A percentile compares a stretch with the other conserved stretches of the same genome.
Evolutionary conservation across 2,329 filamentous ascomycete species (phyloP).

Genomic region (Arachnopeziza araneosa): DNA sequence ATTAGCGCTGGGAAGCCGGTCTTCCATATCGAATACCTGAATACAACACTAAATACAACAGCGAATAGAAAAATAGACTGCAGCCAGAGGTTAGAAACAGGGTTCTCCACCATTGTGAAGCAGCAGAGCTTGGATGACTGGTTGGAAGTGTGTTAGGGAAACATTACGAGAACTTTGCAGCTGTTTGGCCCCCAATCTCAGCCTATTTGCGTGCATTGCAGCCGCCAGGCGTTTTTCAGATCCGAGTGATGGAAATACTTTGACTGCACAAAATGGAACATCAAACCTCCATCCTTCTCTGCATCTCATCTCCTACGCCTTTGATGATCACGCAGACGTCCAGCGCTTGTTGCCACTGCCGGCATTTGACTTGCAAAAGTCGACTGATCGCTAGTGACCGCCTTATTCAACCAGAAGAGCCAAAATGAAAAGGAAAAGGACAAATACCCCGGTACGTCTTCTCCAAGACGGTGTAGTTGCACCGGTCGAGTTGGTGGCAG

Average conservation of each 20-base stretch:
- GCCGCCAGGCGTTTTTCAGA: neutral
- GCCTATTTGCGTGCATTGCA: neutral
- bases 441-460: neutral
- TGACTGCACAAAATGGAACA: neutral
- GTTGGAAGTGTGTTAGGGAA: slow-evolving; percentile 7
- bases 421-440: neutral
- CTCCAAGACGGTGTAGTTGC: neutral
- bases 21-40: slow-evolving; percentile 68
- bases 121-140: slow-evolving; percentile 14
- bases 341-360: neutral
- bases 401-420: neutral
- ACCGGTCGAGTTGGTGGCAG: neutral
- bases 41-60: slow-evolving; percentile 19
- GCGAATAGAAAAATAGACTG: slow-evolving; percentile 1
- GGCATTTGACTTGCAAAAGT: neutral
- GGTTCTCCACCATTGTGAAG: slow-evolving; percentile 15
- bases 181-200: neutral
- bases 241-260: neutral
- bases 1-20: slow-evolving; percentile 59
- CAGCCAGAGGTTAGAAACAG: neutral
- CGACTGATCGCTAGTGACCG: neutral
- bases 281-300: neutral
- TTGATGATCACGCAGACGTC: neutral
- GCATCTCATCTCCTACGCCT: neutral
- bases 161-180: neutral